phyloP scores from a whole-genome alignment of 768 basidiomycete species.

The Dioszegia crocea region DNA sequence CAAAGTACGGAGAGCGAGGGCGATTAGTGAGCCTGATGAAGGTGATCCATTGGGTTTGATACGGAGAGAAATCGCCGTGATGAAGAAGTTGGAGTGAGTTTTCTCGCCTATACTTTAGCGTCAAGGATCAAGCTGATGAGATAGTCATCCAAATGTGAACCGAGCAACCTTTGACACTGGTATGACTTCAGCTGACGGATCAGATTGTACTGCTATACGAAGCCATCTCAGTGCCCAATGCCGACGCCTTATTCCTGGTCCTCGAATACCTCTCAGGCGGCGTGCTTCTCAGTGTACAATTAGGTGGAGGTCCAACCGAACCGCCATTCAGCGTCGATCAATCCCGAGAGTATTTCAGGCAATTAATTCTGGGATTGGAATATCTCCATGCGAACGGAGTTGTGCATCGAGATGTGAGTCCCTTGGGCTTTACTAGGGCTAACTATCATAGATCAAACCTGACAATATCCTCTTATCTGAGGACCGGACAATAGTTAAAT shows the following conservation, averaged over 20 bases:
- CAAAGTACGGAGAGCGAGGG: slow-evolving; percentile 5
- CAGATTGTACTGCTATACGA: slow-evolving; percentile 50
- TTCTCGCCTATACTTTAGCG: background rate
- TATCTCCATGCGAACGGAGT: slow-evolving; percentile 50
- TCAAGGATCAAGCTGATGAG: slow-evolving; percentile 13
- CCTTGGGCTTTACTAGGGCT: slow-evolving; percentile 1
- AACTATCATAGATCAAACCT: slow-evolving; percentile 42
- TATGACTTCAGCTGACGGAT: background rate
- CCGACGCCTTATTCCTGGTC: slow-evolving; percentile 49
- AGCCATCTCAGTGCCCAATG: slow-evolving; percentile 48
- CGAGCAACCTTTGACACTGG: background rate
- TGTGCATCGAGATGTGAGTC: slow-evolving; percentile 48
- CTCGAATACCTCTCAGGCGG: slow-evolving; percentile 50
- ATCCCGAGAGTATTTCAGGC: slow-evolving; percentile 45
- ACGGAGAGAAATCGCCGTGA: slow-evolving; percentile 48
- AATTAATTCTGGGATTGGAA: slow-evolving; percentile 48
- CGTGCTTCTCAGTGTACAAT: slow-evolving; percentile 42
- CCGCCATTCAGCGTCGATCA: slow-evolving; percentile 31
- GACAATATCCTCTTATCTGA: slow-evolving; percentile 48
- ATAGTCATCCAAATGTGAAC: slow-evolving; percentile 49
- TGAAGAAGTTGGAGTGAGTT: slow-evolving; percentile 51
- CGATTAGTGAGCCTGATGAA: slow-evolving; percentile 6
- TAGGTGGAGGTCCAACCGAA: slow-evolving; percentile 15
- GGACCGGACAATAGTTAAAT: slow-evolving; percentile 43
- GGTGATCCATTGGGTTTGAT: slow-evolving; percentile 48